These are phyloP conservation scores for Juglanconis oblonga DNA, from an alignment of 2,329 filamentous ascomycete genomes.

Conservation along the genomic window DNA sequence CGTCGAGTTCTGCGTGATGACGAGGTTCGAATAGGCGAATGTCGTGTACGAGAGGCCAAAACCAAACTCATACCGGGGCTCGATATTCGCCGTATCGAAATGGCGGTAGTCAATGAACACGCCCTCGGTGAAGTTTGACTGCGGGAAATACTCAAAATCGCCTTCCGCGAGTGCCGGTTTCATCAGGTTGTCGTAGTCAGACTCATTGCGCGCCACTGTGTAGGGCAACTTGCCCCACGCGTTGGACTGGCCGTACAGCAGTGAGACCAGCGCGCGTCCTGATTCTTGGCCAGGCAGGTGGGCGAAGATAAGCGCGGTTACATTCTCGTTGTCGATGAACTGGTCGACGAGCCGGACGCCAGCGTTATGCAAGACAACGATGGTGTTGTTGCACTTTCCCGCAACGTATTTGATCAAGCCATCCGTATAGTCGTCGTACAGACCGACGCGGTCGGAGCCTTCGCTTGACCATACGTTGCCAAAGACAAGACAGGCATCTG, in stretches of 20 bases:
- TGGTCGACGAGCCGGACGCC: constrained; percentile 58
- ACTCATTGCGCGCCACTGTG: constrained; percentile 54
- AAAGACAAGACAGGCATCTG: constrained; percentile 67
- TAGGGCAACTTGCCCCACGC: constrained; percentile 60
- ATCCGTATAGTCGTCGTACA: constrained; percentile 66
- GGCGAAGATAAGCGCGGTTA: constrained; percentile 62
- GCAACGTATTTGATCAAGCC: constrained; percentile 56
- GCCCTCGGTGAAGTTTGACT: constrained; percentile 51
- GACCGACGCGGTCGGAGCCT: constrained; percentile 59
- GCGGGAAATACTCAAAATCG: constrained; percentile 48
- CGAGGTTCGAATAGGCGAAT: constrained; percentile 45
- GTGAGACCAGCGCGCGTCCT: constrained; percentile 50
- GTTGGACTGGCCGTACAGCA: constrained; percentile 57
- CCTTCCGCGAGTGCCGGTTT: constrained; percentile 42
- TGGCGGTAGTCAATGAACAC: constrained; percentile 53
- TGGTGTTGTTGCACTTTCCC: constrained; percentile 55
- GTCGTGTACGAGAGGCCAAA: constrained; percentile 56
- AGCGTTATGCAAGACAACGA: constrained; percentile 65
- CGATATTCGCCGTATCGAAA: constrained; percentile 47
- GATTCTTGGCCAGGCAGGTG: constrained; percentile 65
- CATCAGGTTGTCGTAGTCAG: constrained; percentile 51
- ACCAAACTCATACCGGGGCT: constrained; percentile 53
- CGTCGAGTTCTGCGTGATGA: constrained; percentile 29
- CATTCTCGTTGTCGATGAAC: constrained; percentile 61
- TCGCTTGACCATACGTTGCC: constrained; percentile 71